Evolutionary conservation across 2,329 filamentous ascomycete species (phyloP), one percentile per base, ranked within the genome.

Genomic region (Fusarium sp.): DNA sequence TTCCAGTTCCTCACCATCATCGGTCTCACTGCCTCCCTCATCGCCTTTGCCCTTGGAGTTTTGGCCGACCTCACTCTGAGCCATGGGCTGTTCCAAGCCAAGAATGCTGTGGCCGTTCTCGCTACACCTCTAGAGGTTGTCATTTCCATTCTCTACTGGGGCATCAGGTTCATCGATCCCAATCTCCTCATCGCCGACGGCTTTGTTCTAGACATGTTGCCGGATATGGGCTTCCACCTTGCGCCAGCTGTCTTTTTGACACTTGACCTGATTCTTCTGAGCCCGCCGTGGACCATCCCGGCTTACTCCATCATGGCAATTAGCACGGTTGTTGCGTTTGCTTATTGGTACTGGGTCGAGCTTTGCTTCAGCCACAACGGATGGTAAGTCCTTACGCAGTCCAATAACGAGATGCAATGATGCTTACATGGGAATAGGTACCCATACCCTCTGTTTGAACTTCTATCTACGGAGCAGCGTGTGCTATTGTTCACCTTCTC

Each of bases 391-490:
- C 14, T 23, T 14, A 27, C 10, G 18, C 31, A 20, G 29, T 23
- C 9, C 4, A 4, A 33, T 6, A 20, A n/a, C 6, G 3, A 34
- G 20, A 1, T 18, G 3, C 10, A 2, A 33, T 16, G n/a, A 49
- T 25, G 6, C 65, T 77, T 18, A 74, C 50, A 27, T 4, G 1
- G 20, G 2, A 2, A 31, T 57, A 91, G 89, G 83, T 96, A 97
- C 73, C 93, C 93, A 0, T 97, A 97, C 78, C 93, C 94, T 1
- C 85, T 97, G 25, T 95, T 97, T 69, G 89, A 84, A 8, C 77
- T 91, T 46, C 81, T 96, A 42, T 85, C 83, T 54, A 91, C 88
- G 0, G 76, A 81, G 53, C 89, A 93, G 75, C 86, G 94, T 18
- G 81, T 89, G 8, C 80, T 86, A 0, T 82, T 97, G 9, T 97